Evolutionary conservation across 2,329 filamentous ascomycete species (phyloP).

Genomic region (Phoma sp.): DNA sequence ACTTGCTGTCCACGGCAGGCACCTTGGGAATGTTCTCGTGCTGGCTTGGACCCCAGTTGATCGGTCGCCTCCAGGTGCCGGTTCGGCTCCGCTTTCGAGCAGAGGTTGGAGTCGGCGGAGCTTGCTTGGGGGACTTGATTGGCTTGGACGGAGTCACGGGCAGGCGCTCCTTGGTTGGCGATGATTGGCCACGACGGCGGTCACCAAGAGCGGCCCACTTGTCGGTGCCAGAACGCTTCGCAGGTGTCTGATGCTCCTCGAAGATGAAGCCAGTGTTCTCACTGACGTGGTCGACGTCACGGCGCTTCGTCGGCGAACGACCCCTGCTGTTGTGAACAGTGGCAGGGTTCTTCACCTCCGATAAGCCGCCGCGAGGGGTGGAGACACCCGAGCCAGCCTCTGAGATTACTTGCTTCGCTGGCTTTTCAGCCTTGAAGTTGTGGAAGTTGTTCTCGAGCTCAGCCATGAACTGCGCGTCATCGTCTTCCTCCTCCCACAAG

Average conservation of each 20-base stretch:
- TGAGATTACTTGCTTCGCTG: constrained; percentile 48
- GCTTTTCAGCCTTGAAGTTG: constrained; percentile 37
- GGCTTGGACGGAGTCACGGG: constrained; percentile 52
- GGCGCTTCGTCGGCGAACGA: constrained; percentile 40
- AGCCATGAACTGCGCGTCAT: constrained; percentile 62
- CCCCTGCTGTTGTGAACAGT: constrained; percentile 58
- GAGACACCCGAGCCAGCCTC: constrained; percentile 54
- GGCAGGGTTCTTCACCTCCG: constrained; percentile 62
- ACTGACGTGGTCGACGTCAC: constrained; percentile 67
- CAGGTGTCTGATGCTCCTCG: constrained; percentile 62
- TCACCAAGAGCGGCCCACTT: constrained; percentile 92
- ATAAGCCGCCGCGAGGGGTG: constrained; percentile 59
- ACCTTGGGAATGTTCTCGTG: constrained; percentile 40
- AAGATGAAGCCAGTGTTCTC: constrained; percentile 76
- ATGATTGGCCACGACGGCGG: constrained; percentile 70
- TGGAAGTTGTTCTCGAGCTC: constrained; percentile 68
- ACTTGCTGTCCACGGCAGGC: constrained; percentile 51
- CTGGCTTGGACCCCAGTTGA: constrained; percentile 46
- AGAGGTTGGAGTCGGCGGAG: constrained; percentile 41
- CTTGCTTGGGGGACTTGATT: constrained; percentile 44
- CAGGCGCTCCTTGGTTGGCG: constrained; percentile 10
- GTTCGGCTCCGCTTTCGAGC: constrained; percentile 50
- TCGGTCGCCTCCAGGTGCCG: constrained; percentile 47
- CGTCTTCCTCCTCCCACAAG: constrained; percentile 96
- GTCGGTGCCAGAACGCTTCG: constrained; percentile 70